Percentiles rank a stretch among this genome's conserved stretches.
Conservation (phyloP, 768 basidiomycete genomes). For the Tylopilus balloui region DNA sequence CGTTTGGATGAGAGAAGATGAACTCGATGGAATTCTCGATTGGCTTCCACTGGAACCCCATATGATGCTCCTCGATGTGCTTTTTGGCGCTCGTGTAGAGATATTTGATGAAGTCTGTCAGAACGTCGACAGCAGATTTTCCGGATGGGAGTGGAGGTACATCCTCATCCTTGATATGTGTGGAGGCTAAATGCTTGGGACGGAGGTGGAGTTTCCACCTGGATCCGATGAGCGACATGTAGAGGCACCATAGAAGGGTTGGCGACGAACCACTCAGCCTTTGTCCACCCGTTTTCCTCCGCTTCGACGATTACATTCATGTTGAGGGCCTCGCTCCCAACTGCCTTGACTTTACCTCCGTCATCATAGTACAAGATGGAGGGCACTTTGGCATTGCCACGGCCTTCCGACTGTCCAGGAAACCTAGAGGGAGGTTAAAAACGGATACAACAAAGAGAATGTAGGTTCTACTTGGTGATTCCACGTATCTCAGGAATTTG, state of each 20-base stretch:
- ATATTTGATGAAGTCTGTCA: neutral
- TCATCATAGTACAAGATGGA: conserved; percentile 5
- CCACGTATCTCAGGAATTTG: neutral
- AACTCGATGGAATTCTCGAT: conserved; percentile 14
- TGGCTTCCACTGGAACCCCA: conserved; percentile 8
- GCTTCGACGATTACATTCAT: neutral
- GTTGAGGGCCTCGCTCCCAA: neutral
- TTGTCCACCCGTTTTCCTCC: neutral
- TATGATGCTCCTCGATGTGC: conserved; percentile 11
- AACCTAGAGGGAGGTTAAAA: neutral
- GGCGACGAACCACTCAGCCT: conserved; percentile 1
- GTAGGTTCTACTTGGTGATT: neutral
- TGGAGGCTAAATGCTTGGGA: neutral
- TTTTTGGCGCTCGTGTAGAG: neutral
- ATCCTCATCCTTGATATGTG: neutral
- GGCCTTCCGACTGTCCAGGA: neutral
- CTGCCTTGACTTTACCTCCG: neutral
- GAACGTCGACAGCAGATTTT: neutral
- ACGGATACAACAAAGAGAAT: neutral
- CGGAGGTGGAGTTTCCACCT: neutral
- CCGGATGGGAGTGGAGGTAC: neutral
- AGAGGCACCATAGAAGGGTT: too few relatives aligned
- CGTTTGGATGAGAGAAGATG: conserved; percentile 27
- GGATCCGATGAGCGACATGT: neutral
- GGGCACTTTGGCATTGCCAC: conserved; percentile 1